Evolutionary conservation across 225 moss, liverwort and hornwort species (phyloP).

Genomic region (Physcomitrium patens): DNA sequence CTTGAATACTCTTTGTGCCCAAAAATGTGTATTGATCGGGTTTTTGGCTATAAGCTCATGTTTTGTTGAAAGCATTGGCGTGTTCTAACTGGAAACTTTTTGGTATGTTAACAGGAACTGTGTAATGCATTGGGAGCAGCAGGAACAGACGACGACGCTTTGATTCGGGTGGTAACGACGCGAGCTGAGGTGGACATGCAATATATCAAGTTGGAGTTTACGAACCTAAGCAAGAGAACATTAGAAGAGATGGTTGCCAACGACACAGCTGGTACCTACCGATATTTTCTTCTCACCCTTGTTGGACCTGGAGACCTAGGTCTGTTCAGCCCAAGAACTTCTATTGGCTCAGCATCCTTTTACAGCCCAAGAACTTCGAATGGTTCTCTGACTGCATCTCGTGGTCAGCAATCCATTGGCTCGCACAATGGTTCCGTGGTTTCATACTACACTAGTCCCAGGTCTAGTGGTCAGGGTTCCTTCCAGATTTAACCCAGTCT

Average conservation of each 20-base stretch:
- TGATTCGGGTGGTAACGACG: conserved; percentile 44
- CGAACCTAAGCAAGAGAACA: conserved; percentile 40
- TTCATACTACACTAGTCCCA: conserved; percentile 44
- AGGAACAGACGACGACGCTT: conserved; percentile 46
- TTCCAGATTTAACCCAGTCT: conserved; percentile 41
- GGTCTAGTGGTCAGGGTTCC: conserved; percentile 55
- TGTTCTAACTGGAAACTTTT: too few relatives aligned
- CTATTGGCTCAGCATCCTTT: conserved; percentile 33
- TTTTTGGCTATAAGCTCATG: too few relatives aligned
- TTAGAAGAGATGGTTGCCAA: conserved; percentile 42
- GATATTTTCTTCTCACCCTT: conserved; percentile 45
- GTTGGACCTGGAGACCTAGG: conserved; percentile 44
- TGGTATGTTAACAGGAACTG: conserved; percentile 22
- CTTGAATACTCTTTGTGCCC: too few relatives aligned
- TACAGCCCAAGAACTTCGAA: conserved; percentile 40
- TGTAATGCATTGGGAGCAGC: conserved; percentile 36
- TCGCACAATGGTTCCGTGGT: conserved; percentile 45
- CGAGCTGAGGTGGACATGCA: conserved; percentile 55
- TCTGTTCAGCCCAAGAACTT: conserved; percentile 40
- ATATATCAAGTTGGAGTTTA: conserved; percentile 46
- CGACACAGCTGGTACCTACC: conserved; percentile 40
- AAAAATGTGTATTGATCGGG: too few relatives aligned
- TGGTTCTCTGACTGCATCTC: conserved; percentile 29
- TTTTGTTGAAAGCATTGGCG: too few relatives aligned
- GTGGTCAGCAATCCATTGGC: conserved; percentile 40